A percentile compares a stretch with the other conserved stretches of the same genome.
phyloP scores from a whole-genome alignment of 192 early-diverging fungal species.

The Gaertneriomyces sp. region DNA sequence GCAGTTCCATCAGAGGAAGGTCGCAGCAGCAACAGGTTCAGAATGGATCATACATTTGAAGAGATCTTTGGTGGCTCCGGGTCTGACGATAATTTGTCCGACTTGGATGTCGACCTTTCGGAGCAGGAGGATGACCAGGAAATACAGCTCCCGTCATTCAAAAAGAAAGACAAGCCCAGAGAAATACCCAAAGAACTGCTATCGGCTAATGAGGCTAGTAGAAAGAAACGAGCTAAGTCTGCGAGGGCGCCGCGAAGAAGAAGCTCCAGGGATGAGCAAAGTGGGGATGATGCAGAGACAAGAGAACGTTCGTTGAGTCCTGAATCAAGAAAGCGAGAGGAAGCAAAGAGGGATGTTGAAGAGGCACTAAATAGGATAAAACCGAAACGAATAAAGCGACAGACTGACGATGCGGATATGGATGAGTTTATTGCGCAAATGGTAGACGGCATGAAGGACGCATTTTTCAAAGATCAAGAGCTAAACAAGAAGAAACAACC shows the following conservation, averaged over 20 bases:
- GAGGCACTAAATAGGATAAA: constrained; percentile 36
- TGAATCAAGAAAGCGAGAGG: constrained; percentile 14
- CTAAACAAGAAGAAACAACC: constrained; percentile 56
- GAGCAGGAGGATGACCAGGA: constrained; percentile 25
- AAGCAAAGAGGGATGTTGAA: constrained; percentile 41
- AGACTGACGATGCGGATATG: constrained; percentile 38
- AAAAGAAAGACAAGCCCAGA: constrained; percentile 28
- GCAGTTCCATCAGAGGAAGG: too few relatives aligned
- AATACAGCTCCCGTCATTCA: constrained; percentile 37
- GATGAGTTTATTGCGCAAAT: constrained; percentile 43
- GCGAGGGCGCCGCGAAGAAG: neutral
- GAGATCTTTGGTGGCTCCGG: constrained; percentile 32
- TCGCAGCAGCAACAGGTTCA: too few relatives aligned
- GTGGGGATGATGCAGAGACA: constrained; percentile 12
- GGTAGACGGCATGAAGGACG: constrained; percentile 54
- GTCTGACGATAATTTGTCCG: constrained; percentile 29
- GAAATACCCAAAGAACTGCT: constrained; percentile 22
- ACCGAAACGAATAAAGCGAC: constrained; percentile 33
- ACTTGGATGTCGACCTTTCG: constrained; percentile 26
- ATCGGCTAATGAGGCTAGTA: constrained; percentile 4
- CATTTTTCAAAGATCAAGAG: constrained; percentile 61
- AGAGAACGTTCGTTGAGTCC: constrained; percentile 20
- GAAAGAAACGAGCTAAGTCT: constrained; percentile 4
- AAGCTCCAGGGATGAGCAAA: neutral
- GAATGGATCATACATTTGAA: constrained; percentile 5